These are phyloP conservation scores for Plasmodium knowlesi DNA, from an alignment of 169 alveolate species.

Conservation along the genomic window DNA sequence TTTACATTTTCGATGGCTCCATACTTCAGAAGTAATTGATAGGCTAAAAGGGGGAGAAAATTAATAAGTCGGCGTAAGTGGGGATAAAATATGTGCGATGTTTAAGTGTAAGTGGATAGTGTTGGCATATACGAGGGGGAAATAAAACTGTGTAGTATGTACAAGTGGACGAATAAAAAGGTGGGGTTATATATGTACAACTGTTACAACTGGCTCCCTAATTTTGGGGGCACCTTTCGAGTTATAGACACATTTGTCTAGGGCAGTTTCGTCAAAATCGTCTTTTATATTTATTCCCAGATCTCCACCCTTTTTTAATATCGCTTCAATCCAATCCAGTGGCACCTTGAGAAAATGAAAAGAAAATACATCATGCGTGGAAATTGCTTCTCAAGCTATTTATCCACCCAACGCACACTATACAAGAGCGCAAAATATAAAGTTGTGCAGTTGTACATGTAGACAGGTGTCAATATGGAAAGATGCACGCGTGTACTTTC, in stretches of 20 bases:
- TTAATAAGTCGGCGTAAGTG: not conserved
- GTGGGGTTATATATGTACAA: not conserved
- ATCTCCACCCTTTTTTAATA: conserved; percentile 72
- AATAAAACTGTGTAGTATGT: not conserved
- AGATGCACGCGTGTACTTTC: not conserved
- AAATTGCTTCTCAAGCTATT: not conserved
- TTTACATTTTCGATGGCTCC: conserved; percentile 72
- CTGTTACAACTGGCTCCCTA: not conserved
- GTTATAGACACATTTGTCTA: conserved; percentile 53
- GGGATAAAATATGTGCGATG: not conserved
- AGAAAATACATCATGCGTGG: not conserved
- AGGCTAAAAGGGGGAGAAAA: conserved; percentile 17
- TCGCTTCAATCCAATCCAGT: conserved; percentile 71
- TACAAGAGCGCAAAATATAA: not conserved
- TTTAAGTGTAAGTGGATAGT: not conserved
- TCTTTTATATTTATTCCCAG: conserved; percentile 68
- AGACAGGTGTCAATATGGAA: not conserved
- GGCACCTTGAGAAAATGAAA: conserved; percentile 40
- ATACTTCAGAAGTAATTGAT: conserved; percentile 62
- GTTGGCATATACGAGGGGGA: not conserved
- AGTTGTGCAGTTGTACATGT: not conserved
- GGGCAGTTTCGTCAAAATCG: conserved; percentile 60
- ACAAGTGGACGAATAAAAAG: not conserved
- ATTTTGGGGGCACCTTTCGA: conserved; percentile 33
- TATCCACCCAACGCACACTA: not conserved